These are phyloP conservation scores for Phytopythium sindhum DNA, from an alignment of 352 stramenopile genomes.

Conservation along the genomic window DNA sequence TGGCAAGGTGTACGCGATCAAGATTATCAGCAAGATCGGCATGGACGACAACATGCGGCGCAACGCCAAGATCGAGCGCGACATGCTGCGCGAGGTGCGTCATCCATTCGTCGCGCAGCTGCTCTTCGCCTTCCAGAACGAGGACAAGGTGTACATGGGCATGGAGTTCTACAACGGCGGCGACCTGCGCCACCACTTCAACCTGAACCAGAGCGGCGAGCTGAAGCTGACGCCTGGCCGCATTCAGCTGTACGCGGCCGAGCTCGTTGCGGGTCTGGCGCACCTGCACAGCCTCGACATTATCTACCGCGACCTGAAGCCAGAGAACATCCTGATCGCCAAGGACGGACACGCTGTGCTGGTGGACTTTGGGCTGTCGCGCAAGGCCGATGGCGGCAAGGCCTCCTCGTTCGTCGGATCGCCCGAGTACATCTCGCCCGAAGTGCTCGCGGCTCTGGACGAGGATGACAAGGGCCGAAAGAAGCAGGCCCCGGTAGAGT, in stretches of 20 bases:
- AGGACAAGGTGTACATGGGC: slow-evolving; percentile 98
- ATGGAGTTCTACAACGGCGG: slow-evolving; percentile 98
- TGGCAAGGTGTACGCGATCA: slow-evolving; percentile 81
- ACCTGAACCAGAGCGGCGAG: slow-evolving; percentile 60
- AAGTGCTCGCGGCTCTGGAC: slow-evolving; percentile 78
- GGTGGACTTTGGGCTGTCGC: slow-evolving; percentile 89
- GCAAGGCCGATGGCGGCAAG: slow-evolving; percentile 46
- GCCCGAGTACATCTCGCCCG: slow-evolving; percentile 91
- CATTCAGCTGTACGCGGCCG: slow-evolving; percentile 85
- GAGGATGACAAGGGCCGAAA: slow-evolving; percentile 23
- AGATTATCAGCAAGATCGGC: slow-evolving; percentile 88
- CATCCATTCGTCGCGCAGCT: slow-evolving; percentile 97
- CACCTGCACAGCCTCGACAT: slow-evolving; percentile 90
- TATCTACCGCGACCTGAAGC: slow-evolving; percentile 88
- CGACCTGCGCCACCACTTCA: slow-evolving; percentile 89
- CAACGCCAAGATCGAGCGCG: slow-evolving; percentile 90
- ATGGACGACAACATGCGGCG: slow-evolving; percentile 81
- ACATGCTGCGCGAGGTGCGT: slow-evolving; percentile 92
- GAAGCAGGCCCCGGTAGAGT: slow-evolving; percentile 40
- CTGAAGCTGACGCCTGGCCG: slow-evolving; percentile 61
- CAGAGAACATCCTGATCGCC: slow-evolving; percentile 85
- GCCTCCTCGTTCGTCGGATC: slow-evolving; percentile 74
- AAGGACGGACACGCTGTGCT: slow-evolving; percentile 88
- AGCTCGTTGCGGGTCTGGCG: slow-evolving; percentile 75
- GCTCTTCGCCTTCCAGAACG: slow-evolving; percentile 96